Percentiles rank a stretch among this genome's conserved stretches.
phyloP scores from a whole-genome alignment of 2,329 filamentous ascomycete species.

The Colletotrichum liriopes region DNA sequence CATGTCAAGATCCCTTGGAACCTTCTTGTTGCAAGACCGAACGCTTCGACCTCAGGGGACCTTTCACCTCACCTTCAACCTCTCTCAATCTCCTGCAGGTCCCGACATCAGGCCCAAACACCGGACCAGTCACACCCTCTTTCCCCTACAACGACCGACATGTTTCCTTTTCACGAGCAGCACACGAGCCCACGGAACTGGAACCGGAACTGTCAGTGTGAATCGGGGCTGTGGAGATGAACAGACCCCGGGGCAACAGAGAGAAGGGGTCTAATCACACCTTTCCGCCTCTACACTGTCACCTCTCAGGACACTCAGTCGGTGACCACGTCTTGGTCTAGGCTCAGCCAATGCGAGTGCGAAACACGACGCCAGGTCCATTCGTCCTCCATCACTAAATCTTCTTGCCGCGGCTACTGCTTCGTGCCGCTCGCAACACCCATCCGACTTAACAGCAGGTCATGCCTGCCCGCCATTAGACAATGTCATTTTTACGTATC shows the following conservation, averaged over 20 bases:
- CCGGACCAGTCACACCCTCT: conserved; percentile 26
- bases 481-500: background rate
- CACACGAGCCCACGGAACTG: conserved; percentile 32
- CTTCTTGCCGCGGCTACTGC: background rate
- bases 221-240: conserved; percentile 10
- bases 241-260: conserved; percentile 20
- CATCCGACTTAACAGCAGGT: conserved; percentile 29
- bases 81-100: conserved; percentile 42
- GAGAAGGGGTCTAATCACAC: conserved; percentile 26
- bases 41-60: conserved; percentile 39
- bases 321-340: background rate
- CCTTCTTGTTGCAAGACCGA: conserved; percentile 31
- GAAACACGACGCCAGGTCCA: conserved; percentile 13
- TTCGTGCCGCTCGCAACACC: background rate
- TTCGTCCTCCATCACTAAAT: background rate
- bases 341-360: conserved; percentile 30
- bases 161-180: conserved; percentile 27
- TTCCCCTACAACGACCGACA: background rate
- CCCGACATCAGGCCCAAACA: conserved; percentile 41
- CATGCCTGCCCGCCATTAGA: conserved; percentile 11
- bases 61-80: conserved; percentile 42
- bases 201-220: conserved; percentile 35
- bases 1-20: conserved; percentile 36
- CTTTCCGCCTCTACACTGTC: background rate
- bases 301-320: conserved; percentile 7